Evolutionary conservation across 768 basidiomycete genomes (phyloP).

Genomic region (Naganishia vishniacii): DNA sequence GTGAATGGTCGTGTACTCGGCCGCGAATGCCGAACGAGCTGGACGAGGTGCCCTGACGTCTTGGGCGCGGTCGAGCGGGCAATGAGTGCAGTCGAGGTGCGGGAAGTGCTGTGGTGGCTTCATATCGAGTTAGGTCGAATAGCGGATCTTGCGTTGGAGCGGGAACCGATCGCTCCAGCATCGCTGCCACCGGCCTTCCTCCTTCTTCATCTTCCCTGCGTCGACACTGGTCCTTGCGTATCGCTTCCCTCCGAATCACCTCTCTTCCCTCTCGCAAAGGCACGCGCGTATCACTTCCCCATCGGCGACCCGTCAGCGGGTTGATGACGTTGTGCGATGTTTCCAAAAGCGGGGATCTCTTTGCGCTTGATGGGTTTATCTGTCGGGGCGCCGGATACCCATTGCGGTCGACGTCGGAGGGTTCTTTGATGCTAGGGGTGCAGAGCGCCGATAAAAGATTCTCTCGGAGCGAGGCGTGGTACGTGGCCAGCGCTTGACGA

Average conservation of each 20-base stretch:
- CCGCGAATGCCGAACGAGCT: background rate
- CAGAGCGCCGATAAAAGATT: constrained; percentile 1
- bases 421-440: background rate
- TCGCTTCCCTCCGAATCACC: background rate
- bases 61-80: background rate
- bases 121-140: background rate
- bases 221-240: background rate
- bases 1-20: background rate
- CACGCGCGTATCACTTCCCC: background rate
- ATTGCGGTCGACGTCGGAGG: constrained; percentile 1
- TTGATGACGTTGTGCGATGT: constrained; percentile 4
- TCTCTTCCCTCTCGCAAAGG: background rate
- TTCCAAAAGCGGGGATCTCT: background rate
- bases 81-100: background rate
- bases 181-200: background rate
- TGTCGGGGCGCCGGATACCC: background rate
- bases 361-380: background rate
- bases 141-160: background rate
- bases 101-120: background rate
- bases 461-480: background rate
- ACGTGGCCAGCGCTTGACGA: background rate
- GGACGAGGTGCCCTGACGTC: background rate
- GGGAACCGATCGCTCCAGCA: background rate
- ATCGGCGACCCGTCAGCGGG: background rate
- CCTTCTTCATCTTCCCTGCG: no score